These are phyloP conservation scores for Lupinus albus DNA, from an alignment of 306 rosid genomes.

Conservation along the genomic window DNA sequence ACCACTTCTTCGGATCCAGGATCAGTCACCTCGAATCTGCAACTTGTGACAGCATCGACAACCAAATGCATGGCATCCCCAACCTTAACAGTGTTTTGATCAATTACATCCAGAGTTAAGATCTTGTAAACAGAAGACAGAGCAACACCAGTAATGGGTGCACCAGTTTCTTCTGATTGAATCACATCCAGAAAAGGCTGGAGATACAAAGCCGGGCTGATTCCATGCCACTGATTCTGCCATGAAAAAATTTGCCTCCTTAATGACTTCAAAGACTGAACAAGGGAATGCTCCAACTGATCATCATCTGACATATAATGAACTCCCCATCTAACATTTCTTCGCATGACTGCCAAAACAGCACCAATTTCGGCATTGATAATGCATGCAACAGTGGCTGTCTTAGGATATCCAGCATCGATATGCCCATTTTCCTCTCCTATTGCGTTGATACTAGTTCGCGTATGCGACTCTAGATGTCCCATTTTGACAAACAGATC, in stretches of 20 bases:
- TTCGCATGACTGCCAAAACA: conserved; percentile 80
- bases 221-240: conserved; percentile 71
- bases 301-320: conserved; percentile 73
- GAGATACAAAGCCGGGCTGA: conserved; percentile 66
- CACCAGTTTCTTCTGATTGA: conserved; percentile 75
- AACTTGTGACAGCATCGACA: conserved; percentile 95
- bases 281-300: conserved; percentile 73
- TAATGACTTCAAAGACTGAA: conserved; percentile 67
- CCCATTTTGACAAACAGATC: conserved; percentile 33
- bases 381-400: conserved; percentile 65
- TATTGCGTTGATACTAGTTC: conserved; percentile 54
- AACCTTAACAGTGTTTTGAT: conserved; percentile 75
- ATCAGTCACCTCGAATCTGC: conserved; percentile 98
- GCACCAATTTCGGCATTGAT: conserved; percentile 81
- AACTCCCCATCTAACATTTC: conserved; percentile 81
- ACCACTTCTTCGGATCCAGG: conserved; percentile 98
- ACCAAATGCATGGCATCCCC: conserved; percentile 89
- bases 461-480: not conserved
- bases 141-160: conserved; percentile 74
- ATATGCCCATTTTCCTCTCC: conserved; percentile 74
- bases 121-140: conserved; percentile 86
- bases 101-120: conserved; percentile 83
- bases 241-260: conserved; percentile 71
- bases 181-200: conserved; percentile 82
- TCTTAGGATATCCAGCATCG: conserved; percentile 54